phyloP scores from a whole-genome alignment of 192 early-diverging fungal genomes.

The Coemansia sp. region DNA sequence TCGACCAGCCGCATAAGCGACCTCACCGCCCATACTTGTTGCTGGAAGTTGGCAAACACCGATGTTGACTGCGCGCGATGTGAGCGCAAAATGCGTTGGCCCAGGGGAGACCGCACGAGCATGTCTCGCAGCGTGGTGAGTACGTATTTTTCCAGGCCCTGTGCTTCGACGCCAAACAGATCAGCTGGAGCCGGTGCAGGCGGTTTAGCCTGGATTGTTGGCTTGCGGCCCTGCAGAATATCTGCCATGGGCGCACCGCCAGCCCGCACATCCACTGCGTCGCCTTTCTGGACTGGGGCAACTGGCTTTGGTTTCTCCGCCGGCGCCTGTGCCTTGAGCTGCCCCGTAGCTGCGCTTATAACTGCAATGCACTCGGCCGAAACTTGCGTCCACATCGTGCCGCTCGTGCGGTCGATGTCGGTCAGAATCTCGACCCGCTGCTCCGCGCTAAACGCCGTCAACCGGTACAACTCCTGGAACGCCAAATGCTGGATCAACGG shows the following conservation, averaged over 20 bases:
- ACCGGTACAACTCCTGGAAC: conserved; percentile 48
- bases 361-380: conserved; percentile 44
- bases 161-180: conserved; percentile 45
- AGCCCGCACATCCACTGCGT: background rate
- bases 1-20: conserved; percentile 45
- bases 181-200: conserved; percentile 4
- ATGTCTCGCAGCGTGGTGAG: conserved; percentile 39
- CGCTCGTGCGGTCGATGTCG: conserved; percentile 41
- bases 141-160: conserved; percentile 54
- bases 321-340: conserved; percentile 27
- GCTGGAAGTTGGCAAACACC: conserved; percentile 49
- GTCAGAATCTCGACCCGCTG: conserved; percentile 37
- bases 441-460: conserved; percentile 26
- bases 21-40: conserved; percentile 50
- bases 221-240: conserved; percentile 19
- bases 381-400: conserved; percentile 45
- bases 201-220: too few species aligned
- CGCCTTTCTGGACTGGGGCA: background rate
- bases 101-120: conserved; percentile 38
- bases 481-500: conserved; percentile 46
- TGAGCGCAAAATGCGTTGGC: conserved; percentile 37
- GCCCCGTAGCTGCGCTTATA: conserved; percentile 27
- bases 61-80: conserved; percentile 25
- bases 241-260: conserved; percentile 42
- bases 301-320: conserved; percentile 12